Conservation (phyloP, 805 yeast species). For the Priceomyces carsonii region DNA sequence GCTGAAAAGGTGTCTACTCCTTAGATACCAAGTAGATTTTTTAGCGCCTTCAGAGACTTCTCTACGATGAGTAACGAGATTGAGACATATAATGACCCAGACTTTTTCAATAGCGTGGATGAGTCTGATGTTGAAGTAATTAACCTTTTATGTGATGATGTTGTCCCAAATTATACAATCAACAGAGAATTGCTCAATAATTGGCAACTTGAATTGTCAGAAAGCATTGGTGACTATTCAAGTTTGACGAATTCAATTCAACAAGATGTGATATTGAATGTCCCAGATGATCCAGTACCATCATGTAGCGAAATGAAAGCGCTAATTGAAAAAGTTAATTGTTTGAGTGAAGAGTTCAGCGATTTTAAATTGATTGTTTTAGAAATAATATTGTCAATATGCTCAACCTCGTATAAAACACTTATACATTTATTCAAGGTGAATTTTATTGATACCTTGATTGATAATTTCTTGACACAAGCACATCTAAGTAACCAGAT, state of each 20-base stretch:
- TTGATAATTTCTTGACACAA: conserved; percentile 18
- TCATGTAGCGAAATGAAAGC: conserved; percentile 6
- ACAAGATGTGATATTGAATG: conserved; percentile 21
- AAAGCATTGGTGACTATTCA: conserved; percentile 19
- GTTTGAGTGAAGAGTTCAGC: conserved; percentile 23
- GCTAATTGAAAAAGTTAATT: conserved; percentile 14
- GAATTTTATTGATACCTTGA: conserved; percentile 19
- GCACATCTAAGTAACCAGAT: neutral
- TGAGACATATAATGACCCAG: too few species aligned
- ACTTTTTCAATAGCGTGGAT: conserved; percentile 3
- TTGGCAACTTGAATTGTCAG: conserved; percentile 39
- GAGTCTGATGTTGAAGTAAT: conserved; percentile 17
- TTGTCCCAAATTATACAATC: conserved; percentile 23
- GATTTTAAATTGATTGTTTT: conserved; percentile 31
- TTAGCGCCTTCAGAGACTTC: too few species aligned
- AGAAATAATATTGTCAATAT: conserved; percentile 23
- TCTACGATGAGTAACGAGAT: too few species aligned
- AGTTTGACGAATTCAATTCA: conserved; percentile 22
- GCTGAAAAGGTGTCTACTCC: too few species aligned
- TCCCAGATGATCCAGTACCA: conserved; percentile 8
- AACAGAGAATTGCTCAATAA: conserved; percentile 28
- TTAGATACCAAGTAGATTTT: too few species aligned
- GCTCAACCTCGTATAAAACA: conserved; percentile 23
- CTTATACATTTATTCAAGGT: conserved; percentile 21
- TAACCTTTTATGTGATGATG: conserved; percentile 20